phyloP scores from a whole-genome alignment of 495 filamentous ascomycete genomes.

The Darksidea phi region DNA sequence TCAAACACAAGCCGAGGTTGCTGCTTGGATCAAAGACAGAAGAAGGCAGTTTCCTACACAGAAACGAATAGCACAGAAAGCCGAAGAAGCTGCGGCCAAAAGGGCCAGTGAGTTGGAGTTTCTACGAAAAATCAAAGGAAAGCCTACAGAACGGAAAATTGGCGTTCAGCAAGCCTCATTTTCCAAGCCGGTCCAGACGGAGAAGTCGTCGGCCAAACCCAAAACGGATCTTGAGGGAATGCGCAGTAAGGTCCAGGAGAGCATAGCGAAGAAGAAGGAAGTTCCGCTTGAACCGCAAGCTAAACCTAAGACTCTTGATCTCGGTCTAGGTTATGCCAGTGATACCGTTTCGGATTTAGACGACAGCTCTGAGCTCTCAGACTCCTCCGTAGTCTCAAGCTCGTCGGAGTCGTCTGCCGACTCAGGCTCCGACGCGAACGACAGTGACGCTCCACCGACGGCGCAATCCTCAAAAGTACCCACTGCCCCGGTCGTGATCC shows the following conservation, averaged over 20 bases:
- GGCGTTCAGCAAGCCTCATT: slow-evolving; percentile 22
- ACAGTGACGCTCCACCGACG: slow-evolving; percentile 27
- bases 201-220: slow-evolving; percentile 50
- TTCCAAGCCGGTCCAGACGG: not conserved
- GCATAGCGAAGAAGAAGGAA: slow-evolving; percentile 13
- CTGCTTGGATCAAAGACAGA: slow-evolving; percentile 77
- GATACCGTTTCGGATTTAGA: slow-evolving; percentile 11
- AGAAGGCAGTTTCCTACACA: slow-evolving; percentile 75
- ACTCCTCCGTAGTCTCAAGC: slow-evolving; percentile 31
- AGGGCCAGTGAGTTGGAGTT: slow-evolving; percentile 29
- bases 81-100: slow-evolving; percentile 29
- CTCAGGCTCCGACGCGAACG: slow-evolving; percentile 7
- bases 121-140: slow-evolving; percentile 19
- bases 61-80: slow-evolving; percentile 56
- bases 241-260: slow-evolving; percentile 24
- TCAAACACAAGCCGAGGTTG: slow-evolving; percentile 65
- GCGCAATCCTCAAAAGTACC: slow-evolving; percentile 23
- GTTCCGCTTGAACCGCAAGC: not conserved
- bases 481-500: not conserved
- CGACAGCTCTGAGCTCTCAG: slow-evolving; percentile 6
- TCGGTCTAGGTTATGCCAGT: slow-evolving; percentile 27
- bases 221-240: slow-evolving; percentile 31
- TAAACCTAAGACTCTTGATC: slow-evolving; percentile 9
- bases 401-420: slow-evolving; percentile 17
- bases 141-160: slow-evolving; percentile 43